Percentiles rank a stretch among this genome's conserved stretches.
These are phyloP conservation scores for Marchantia paleacea DNA, from an alignment of 225 moss, liverwort and hornwort genomes.

Conservation along the genomic window DNA sequence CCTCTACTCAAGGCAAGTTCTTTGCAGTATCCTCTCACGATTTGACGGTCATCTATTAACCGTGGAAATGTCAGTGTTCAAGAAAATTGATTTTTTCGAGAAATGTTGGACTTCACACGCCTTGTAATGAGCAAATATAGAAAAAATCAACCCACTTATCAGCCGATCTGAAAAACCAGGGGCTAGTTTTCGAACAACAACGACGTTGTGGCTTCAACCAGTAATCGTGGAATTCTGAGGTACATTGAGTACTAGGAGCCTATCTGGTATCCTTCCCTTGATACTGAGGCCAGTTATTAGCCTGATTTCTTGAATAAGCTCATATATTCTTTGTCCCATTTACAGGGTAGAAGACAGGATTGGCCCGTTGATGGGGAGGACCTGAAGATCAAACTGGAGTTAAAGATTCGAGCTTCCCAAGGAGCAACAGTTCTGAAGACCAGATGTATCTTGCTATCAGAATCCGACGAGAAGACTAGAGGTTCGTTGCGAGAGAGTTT, in stretches of 20 bases:
- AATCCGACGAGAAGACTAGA: conserved; percentile 42
- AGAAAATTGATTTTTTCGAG: neutral
- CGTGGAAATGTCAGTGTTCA: neutral
- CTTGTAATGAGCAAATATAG: neutral
- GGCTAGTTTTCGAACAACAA: neutral
- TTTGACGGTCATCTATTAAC: neutral
- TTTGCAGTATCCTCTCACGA: neutral
- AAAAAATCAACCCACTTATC: neutral
- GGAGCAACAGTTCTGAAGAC: conserved; percentile 54
- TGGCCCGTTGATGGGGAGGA: conserved; percentile 58
- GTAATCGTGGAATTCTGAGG: too few relatives aligned
- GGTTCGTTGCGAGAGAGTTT: conserved; percentile 58
- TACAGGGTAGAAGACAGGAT: conserved; percentile 62
- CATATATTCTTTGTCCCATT: neutral
- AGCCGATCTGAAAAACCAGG: too few relatives aligned
- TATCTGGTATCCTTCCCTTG: neutral
- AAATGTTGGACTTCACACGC: neutral
- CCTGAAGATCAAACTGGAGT: conserved; percentile 63
- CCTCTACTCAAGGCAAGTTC: conserved; percentile 59
- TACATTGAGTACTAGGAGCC: neutral
- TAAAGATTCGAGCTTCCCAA: conserved; percentile 68
- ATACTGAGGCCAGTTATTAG: neutral
- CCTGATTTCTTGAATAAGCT: neutral
- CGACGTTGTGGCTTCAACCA: neutral
- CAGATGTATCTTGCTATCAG: conserved; percentile 48